These are phyloP conservation scores for Kalanchoe fedtschenkoi DNA, from an alignment of 164 flowering plant species.

Conservation along the genomic window DNA sequence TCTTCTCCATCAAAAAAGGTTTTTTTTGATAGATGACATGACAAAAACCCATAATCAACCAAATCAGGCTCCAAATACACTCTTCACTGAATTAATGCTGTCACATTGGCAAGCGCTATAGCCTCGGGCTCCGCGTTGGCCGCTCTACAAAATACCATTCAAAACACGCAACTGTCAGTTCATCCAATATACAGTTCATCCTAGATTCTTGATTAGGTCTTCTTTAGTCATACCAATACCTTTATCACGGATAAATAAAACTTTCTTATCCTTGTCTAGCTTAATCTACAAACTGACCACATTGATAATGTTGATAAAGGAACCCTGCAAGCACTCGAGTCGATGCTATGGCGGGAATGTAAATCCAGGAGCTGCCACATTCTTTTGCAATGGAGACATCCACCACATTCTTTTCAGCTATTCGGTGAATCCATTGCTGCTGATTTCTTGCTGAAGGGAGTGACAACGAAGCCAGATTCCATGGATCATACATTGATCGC, in stretches of 20 bases:
- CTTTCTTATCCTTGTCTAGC: slow-evolving; percentile 84
- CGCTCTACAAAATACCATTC: slow-evolving; percentile 27
- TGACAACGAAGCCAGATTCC: not conserved
- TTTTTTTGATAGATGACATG: not conserved
- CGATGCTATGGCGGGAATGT: slow-evolving; percentile 19
- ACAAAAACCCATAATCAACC: not conserved
- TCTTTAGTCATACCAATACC: slow-evolving; percentile 99
- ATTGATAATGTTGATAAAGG: too few relatives aligned
- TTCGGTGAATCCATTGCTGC: not conserved
- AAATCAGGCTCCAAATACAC: not conserved
- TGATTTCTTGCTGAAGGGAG: not conserved
- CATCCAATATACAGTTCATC: not conserved
- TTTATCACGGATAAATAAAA: slow-evolving; percentile 80
- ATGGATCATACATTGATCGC: not conserved
- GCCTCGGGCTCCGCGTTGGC: slow-evolving; percentile 72
- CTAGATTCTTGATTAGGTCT: slow-evolving; percentile 83
- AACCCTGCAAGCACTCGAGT: slow-evolving; percentile 44
- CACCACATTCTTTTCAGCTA: slow-evolving; percentile 10
- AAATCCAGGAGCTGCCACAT: slow-evolving; percentile 96
- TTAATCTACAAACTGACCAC: slow-evolving; percentile 90
- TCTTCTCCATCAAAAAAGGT: too few relatives aligned
- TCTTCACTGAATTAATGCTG: not conserved
- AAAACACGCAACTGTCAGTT: slow-evolving; percentile 1
- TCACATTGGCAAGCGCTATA: slow-evolving; percentile 66
- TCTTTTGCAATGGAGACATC: slow-evolving; percentile 82